Base-by-base conservation (phyloP, 2,329 filamentous ascomycete genomes). In the Thielaviopsis euricoi region DNA sequence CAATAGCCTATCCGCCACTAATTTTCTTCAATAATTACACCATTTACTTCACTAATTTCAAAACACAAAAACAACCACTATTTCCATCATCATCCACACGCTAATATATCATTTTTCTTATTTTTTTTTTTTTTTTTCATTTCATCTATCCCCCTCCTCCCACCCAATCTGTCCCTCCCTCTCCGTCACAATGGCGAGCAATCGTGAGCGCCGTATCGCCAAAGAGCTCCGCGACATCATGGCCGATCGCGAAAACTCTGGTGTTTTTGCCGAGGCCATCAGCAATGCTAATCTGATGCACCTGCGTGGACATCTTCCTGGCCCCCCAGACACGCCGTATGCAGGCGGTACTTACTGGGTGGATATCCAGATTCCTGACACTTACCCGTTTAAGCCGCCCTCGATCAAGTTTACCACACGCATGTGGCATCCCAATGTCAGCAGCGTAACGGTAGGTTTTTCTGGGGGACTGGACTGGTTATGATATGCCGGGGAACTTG, bases 401-500 rank as follows among this genome's bases (percentile, higher is more conserved):
- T 71, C 81, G 60, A 97, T 98, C 86, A 85, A 82, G 65, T 97
- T 97, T 67, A 80, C 85, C 63, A 98, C 93, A 62, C 90, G 85
- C 71, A 85, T 97, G 64, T 98, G 90, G 90, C 93, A 98, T 70
- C 93, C 93, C 37, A 98, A 98, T 67, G 82, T 98, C 72, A 94
- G 87, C 76, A 91, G 86, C 66, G 86, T 93, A 68, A 96, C 90
- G 48, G 89, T 95, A 73, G 67, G 83, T 76, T 19, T 9, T n/a
- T n/a, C n/a, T n/a, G n/a, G n/a, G n/a, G n/a, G n/a, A n/a, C n/a
- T n/a, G n/a, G n/a, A n/a, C n/a, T n/a, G n/a, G n/a, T n/a, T n/a
- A n/a, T n/a, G n/a, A n/a, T n/a, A n/a, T n/a, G n/a, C n/a, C n/a
- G n/a, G n/a, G n/a, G n/a, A n/a, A n/a, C n/a, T n/a, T n/a, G n/a